These are phyloP conservation scores for Cetraspora pellucida DNA, from an alignment of 192 early-diverging fungal genomes.

Conservation along the genomic window DNA sequence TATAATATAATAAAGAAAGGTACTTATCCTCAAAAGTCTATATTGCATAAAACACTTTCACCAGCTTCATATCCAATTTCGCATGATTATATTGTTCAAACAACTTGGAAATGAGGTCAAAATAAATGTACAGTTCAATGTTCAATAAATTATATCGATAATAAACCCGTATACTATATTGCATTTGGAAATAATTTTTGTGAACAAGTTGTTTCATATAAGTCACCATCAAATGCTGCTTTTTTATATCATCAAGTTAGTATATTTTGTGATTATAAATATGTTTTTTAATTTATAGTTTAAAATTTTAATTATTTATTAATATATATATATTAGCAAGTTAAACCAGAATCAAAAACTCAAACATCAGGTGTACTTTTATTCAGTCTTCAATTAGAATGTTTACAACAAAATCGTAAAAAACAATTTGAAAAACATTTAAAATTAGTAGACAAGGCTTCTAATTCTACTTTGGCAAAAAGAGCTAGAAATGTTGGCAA, in stretches of 20 bases:
- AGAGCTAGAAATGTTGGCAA: not conserved
- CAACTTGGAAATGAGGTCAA: not conserved
- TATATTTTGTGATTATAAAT: not conserved
- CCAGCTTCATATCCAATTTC: conserved; percentile 5
- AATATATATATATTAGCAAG: not conserved
- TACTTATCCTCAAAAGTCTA: not conserved
- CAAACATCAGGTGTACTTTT: not conserved
- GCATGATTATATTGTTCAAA: conserved; percentile 15
- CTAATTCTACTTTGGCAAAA: not conserved
- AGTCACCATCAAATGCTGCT: not conserved
- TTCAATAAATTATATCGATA: conserved; percentile 8
- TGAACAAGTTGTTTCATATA: not conserved
- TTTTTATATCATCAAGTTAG: not conserved
- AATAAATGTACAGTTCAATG: conserved; percentile 2
- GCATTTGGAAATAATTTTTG: not conserved
- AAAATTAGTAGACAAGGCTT: not conserved
- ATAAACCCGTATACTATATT: not conserved
- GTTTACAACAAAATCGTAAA: not conserved
- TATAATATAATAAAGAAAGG: conserved; percentile 17
- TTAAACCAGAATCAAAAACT: not conserved
- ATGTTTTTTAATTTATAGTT: not conserved
- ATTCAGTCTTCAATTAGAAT: not conserved
- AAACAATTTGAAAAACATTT: not conserved
- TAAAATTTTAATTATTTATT: not conserved
- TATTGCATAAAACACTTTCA: not conserved